Base-by-base conservation (phyloP, 306 rosid genomes). In the Gillenia trifoliata region DNA sequence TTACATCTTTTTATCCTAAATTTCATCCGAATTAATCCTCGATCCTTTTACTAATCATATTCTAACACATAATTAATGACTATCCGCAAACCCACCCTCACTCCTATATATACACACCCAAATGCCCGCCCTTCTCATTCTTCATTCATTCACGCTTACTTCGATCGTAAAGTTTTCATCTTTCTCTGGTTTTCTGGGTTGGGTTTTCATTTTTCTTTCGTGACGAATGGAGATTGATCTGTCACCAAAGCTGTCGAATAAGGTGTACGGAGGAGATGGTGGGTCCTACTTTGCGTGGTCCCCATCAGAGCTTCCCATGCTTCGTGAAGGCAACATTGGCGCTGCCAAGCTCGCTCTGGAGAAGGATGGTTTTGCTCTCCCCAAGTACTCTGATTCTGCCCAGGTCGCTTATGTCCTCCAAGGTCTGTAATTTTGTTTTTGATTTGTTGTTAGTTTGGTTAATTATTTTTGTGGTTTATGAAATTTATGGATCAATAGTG, bases 201-300 rank as follows among this genome's bases (percentile, higher is more conserved):
- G n/a, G n/a, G n/a, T n/a, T n/a, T n/a, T n/a, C n/a, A n/a, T n/a
- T n/a, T n/a, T n/a, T n/a, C n/a, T n/a, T n/a, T n/a, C n/a, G n/a
- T n/a, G n/a, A n/a, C n/a, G 30, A 25, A 92, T 90, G 96, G 98
- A 88, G 34, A 50, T 92, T 73, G 89, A 90, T 81, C 96, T 92
- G 54, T 68, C 92, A 66, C 96, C 98, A 4, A 79, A 77, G 82
- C 80, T 90, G 84, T 56, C 96, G 11, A 90, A 84, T 84, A 83
- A 83, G 80, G 79, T 88, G 10, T 78, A 81, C 67, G 93, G 79
- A 4, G 84, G 82, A 8, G 76, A 83, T 77, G 98, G 96, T 20
- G 98, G 98, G 1, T 80, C 93, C 0, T 90, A 90, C 72, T 73
- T 78, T 36, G 75, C 90, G 0, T 92, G 98, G 98, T 81, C 87